Percentiles rank a stretch among this genome's conserved stretches.
Conservation (phyloP, 371 early-diverging fungal species). For the Rhizopus arrhizus region DNA sequence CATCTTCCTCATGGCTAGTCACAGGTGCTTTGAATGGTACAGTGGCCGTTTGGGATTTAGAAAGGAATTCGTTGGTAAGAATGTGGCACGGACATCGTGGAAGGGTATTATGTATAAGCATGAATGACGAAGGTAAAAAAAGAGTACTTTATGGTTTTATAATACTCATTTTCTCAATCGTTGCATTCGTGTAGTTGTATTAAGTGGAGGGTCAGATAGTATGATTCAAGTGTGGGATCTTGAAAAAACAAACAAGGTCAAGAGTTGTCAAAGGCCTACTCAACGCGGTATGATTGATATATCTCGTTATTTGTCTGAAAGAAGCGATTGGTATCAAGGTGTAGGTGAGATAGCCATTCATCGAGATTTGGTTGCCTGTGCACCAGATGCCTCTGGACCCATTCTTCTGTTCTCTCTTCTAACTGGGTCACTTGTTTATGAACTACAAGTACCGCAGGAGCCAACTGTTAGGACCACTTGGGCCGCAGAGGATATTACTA, state of each 20-base stretch:
- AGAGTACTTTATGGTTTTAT: neutral
- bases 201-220: conserved; percentile 61
- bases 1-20: conserved; percentile 45
- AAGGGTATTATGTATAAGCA: conserved; percentile 57
- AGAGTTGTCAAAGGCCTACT: conserved; percentile 4
- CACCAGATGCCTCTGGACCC: conserved; percentile 58
- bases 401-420: conserved; percentile 58
- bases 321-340: conserved; percentile 58
- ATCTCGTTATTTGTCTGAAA: conserved; percentile 41
- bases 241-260: conserved; percentile 4
- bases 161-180: neutral
- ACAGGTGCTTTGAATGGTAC: conserved; percentile 62
- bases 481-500: conserved; percentile 31
- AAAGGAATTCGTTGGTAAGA: conserved; percentile 29
- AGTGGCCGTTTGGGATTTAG: conserved; percentile 56
- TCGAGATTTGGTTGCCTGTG: conserved; percentile 56
- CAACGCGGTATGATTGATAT: conserved; percentile 52
- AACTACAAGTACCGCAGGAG: conserved; percentile 25
- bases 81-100: conserved; percentile 59
- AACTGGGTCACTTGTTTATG: conserved; percentile 59
- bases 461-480: conserved; percentile 13
- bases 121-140: conserved; percentile 52
- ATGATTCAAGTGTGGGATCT: conserved; percentile 63
- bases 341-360: conserved; percentile 58
- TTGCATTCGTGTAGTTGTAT: conserved; percentile 39